Conservation (phyloP, 1,284 basidiomycete genomes). For the Irpex sp. region DNA sequence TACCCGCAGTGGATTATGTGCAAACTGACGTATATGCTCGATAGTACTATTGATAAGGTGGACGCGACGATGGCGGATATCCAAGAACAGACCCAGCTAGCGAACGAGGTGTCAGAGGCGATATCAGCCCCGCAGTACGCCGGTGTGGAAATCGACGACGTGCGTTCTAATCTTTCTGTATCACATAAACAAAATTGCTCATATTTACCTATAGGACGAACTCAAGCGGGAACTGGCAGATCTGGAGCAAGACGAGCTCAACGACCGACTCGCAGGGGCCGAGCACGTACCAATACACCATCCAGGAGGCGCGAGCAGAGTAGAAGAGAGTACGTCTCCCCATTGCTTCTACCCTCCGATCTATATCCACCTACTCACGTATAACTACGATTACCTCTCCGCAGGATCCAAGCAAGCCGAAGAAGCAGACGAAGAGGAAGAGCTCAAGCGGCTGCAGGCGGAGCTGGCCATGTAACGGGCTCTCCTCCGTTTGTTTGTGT, state of each 20-base stretch:
- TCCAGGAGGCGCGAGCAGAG: slow-evolving; percentile 59
- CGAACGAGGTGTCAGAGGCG: slow-evolving; percentile 93
- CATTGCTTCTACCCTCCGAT: slow-evolving; percentile 4
- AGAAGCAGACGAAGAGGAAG: slow-evolving; percentile 93
- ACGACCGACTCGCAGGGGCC: slow-evolving; percentile 84
- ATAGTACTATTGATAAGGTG: slow-evolving; percentile 87
- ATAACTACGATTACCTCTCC: slow-evolving; percentile 13
- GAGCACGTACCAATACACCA: slow-evolving; percentile 89
- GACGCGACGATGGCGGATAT: slow-evolving; percentile 91
- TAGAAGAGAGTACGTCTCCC: slow-evolving; percentile 50
- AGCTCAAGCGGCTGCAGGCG: slow-evolving; percentile 91
- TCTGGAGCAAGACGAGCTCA: slow-evolving; percentile 89
- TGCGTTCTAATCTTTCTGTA: slow-evolving; percentile 30
- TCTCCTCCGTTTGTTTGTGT: background rate
- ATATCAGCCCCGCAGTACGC: slow-evolving; percentile 80
- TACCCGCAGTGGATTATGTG: slow-evolving; percentile 3
- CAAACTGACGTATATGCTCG: background rate
- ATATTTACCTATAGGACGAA: slow-evolving; percentile 56
- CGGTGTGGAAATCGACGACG: slow-evolving; percentile 73
- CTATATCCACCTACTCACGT: slow-evolving; percentile 1
- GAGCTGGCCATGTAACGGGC: slow-evolving; percentile 75
- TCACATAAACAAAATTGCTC: slow-evolving; percentile 6
- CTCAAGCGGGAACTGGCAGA: slow-evolving; percentile 85
- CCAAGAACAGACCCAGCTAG: slow-evolving; percentile 90
- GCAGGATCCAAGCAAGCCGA: slow-evolving; percentile 38